These are phyloP conservation scores for Acanthamoeba castellanii DNA, from an alignment of 208 protist species.

Conservation along the genomic window DNA sequence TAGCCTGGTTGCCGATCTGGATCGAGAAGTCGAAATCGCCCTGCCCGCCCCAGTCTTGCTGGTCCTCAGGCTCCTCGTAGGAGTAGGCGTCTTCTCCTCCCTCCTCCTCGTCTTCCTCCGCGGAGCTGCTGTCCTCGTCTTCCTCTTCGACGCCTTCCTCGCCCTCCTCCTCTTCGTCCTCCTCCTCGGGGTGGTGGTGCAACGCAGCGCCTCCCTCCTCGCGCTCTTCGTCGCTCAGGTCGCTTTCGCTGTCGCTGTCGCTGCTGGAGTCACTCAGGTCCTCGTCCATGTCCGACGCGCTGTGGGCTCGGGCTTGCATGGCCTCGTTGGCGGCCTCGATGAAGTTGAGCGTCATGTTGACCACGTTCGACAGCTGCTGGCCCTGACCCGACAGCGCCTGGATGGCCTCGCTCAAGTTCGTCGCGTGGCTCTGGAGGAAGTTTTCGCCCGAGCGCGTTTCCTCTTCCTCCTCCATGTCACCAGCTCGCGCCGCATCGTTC, in stretches of 20 bases:
- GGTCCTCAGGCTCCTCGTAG: conserved; percentile 32
- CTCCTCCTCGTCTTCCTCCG: conserved; percentile 9
- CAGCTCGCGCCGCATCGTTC: neutral
- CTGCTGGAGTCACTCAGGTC: neutral
- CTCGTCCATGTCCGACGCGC: neutral
- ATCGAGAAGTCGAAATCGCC: conserved; percentile 42
- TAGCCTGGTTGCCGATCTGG: neutral
- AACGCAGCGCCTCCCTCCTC: neutral
- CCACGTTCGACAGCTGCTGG: neutral
- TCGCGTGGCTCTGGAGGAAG: neutral
- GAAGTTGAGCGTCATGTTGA: conserved; percentile 32
- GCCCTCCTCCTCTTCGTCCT: conserved; percentile 43
- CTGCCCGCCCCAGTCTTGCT: neutral
- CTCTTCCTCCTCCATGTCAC: neutral
- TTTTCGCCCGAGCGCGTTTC: neutral
- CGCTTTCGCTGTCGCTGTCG: neutral
- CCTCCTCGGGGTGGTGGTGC: neutral
- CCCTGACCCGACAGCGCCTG: neutral
- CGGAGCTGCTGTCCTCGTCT: neutral
- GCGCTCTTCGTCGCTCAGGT: conserved; percentile 8
- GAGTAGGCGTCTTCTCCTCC: neutral
- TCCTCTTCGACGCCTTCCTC: neutral
- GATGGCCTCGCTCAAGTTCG: neutral
- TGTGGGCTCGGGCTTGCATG: neutral
- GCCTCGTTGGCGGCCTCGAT: conserved; percentile 11